These are phyloP conservation scores for Aristolochia contorta DNA, from an alignment of 164 flowering plant species.

Conservation along the genomic window DNA sequence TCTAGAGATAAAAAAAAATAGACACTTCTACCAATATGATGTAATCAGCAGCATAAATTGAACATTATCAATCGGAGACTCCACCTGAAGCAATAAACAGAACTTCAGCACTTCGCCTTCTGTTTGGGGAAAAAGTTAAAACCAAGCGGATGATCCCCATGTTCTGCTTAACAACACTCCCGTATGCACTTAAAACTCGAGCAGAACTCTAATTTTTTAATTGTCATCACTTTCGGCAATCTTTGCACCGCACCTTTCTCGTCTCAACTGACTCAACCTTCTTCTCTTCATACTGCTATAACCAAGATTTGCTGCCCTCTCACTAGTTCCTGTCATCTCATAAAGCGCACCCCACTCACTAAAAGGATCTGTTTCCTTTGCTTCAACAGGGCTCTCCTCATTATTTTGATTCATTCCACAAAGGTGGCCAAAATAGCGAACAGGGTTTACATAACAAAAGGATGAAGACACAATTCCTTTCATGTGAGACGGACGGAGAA, in stretches of 20 bases:
- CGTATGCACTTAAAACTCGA: too few species aligned
- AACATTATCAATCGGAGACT: too few species aligned
- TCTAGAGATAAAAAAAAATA: too few species aligned
- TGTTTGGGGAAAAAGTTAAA: too few species aligned
- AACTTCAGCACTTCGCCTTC: too few species aligned
- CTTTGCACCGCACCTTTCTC: slow-evolving; percentile 44
- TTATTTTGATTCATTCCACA: slow-evolving; percentile 25
- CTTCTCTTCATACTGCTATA: slow-evolving; percentile 15
- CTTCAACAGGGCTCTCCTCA: slow-evolving; percentile 16
- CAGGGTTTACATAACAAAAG: slow-evolving; percentile 50
- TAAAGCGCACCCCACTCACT: slow-evolving; percentile 4
- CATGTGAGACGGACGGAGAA: slow-evolving; percentile 48
- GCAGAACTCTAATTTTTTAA: background rate
- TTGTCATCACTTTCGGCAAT: slow-evolving; percentile 21
- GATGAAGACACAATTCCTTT: slow-evolving; percentile 70
- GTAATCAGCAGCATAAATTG: too few species aligned
- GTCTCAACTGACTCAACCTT: slow-evolving; percentile 40
- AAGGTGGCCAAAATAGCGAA: slow-evolving; percentile 47
- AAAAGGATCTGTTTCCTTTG: slow-evolving; percentile 8
- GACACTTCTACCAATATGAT: too few species aligned
- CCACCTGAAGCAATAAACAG: too few species aligned
- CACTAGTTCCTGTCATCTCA: slow-evolving; percentile 12
- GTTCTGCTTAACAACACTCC: too few species aligned
- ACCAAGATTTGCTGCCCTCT: slow-evolving; percentile 12
- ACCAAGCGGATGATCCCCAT: too few species aligned